These are phyloP conservation scores for Dactylellina haptotyla DNA, from an alignment of 2,329 filamentous ascomycete species.

Conservation along the genomic window DNA sequence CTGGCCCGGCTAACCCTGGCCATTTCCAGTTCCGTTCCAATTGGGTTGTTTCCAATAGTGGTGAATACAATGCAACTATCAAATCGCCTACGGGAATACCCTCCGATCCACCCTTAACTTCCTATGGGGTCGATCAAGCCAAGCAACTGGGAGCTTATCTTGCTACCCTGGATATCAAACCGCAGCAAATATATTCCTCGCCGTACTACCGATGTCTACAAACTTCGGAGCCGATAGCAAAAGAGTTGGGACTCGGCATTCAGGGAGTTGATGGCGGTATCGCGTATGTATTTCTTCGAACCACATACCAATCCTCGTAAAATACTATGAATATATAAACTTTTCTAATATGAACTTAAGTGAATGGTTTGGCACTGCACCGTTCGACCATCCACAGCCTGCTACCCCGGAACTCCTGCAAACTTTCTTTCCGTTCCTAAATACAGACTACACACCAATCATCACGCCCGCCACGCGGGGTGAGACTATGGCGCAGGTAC, in stretches of 20 bases:
- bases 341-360: conserved; percentile 62
- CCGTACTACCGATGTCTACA: conserved; percentile 89
- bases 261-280: conserved; percentile 59
- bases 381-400: conserved; percentile 84
- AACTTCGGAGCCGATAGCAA: conserved; percentile 77
- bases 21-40: conserved; percentile 81
- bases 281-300: conserved; percentile 39
- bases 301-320: not conserved
- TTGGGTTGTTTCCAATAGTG: conserved; percentile 86
- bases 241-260: conserved; percentile 61
- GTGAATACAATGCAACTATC: conserved; percentile 77
- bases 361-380: conserved; percentile 91
- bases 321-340: conserved; percentile 11
- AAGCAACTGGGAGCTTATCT: conserved; percentile 75
- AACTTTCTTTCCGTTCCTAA: conserved; percentile 71
- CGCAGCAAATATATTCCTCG: conserved; percentile 82
- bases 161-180: conserved; percentile 70
- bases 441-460: conserved; percentile 69
- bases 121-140: conserved; percentile 85
- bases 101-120: conserved; percentile 85
- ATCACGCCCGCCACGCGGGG: conserved; percentile 77
- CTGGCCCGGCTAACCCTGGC: conserved; percentile 30
- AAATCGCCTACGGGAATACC: conserved; percentile 86
- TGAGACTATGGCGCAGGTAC: conserved; percentile 81
- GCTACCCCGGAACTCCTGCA: conserved; percentile 72